Percentiles rank a stretch among this genome's conserved stretches.
Evolutionary conservation across 176 grass and related monocot species (phyloP).

Genomic region (Aegilops speltoides): DNA sequence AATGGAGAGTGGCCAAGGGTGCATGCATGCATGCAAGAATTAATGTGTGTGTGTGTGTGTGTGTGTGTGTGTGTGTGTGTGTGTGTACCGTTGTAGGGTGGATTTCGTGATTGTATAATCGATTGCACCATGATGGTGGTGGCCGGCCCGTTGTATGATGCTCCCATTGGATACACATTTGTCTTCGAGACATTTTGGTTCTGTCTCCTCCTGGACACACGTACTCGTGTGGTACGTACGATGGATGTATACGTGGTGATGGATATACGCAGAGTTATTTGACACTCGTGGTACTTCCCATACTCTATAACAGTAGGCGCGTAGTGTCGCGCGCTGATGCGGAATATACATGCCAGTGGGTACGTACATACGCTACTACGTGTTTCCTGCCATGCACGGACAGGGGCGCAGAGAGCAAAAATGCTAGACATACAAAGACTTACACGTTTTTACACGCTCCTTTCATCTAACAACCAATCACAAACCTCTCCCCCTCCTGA

Average conservation of each 20-base stretch:
- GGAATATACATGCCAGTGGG: background rate
- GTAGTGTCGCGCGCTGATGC: background rate
- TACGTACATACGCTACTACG: background rate
- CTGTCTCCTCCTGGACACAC: background rate
- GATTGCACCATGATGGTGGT: conserved; percentile 22
- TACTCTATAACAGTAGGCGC: background rate
- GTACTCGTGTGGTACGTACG: background rate
- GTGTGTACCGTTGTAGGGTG: conserved; percentile 43
- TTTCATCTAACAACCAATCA: too few relatives aligned
- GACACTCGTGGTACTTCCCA: background rate
- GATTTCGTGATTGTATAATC: conserved; percentile 30
- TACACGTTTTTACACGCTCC: too few relatives aligned
- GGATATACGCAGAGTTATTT: background rate
- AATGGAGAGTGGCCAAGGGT: background rate
- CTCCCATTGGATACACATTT: background rate
- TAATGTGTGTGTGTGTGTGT: conserved; percentile 11
- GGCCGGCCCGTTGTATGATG: background rate
- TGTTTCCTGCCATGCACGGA: background rate
- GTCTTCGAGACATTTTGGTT: background rate
- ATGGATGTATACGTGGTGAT: background rate
- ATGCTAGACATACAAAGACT: too few relatives aligned
- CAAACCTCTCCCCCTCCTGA: too few relatives aligned
- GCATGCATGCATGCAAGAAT: background rate
- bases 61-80: conserved; percentile 29
- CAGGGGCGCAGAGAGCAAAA: background rate